phyloP scores from a whole-genome alignment of 345 rosid species.

The Mercurialis annua region DNA sequence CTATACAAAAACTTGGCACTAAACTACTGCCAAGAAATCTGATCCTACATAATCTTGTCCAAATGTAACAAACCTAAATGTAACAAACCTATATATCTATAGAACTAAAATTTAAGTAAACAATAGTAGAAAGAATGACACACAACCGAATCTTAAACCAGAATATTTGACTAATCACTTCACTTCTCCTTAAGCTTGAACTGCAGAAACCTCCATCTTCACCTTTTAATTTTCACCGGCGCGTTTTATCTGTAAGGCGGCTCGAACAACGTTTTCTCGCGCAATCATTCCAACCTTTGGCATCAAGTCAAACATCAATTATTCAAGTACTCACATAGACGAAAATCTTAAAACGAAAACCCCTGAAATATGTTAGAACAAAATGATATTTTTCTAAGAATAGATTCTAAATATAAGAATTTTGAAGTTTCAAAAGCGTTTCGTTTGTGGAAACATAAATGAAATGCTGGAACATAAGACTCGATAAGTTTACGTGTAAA shows the following conservation, averaged over 20 bases:
- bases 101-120: not conserved
- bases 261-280: conserved; percentile 70
- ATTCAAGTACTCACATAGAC: too few species aligned
- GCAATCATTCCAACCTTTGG: conserved; percentile 76
- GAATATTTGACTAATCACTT: not conserved
- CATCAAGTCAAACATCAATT: conserved; percentile 12
- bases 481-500: too few species aligned
- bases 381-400: too few species aligned
- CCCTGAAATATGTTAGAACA: too few species aligned
- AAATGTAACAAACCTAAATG: too few species aligned
- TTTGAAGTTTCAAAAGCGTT: not conserved
- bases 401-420: conserved; percentile 7
- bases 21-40: conserved; percentile 2
- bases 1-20: conserved; percentile 3
- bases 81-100: not conserved
- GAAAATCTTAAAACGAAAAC: too few species aligned
- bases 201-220: conserved; percentile 5
- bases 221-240: conserved; percentile 30
- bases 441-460: too few species aligned
- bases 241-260: conserved; percentile 64
- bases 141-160: not conserved
- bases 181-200: not conserved
- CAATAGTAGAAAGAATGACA: not conserved
- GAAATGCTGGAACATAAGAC: too few species aligned
- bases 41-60: not conserved